These are phyloP conservation scores for Maudiozyma pseudohumilis DNA, from an alignment of 805 yeast species.

Conservation along the genomic window DNA sequence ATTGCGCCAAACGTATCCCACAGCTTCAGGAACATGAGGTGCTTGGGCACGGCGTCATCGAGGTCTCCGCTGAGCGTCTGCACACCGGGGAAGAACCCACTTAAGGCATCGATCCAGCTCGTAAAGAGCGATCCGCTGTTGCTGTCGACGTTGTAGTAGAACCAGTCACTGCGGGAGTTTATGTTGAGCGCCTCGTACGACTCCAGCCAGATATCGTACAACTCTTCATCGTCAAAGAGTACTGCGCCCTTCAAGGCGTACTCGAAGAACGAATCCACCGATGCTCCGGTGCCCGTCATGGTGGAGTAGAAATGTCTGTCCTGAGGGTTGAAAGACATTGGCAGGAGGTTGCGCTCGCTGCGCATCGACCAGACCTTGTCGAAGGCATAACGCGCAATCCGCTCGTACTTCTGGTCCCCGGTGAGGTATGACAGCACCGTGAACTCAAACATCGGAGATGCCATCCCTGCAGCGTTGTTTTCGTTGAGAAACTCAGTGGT, in stretches of 20 bases:
- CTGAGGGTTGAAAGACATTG: conserved; percentile 64
- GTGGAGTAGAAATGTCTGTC: conserved; percentile 46
- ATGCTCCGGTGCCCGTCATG: conserved; percentile 79
- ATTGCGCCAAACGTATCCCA: conserved; percentile 75
- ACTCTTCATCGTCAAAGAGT: conserved; percentile 51
- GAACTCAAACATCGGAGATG: conserved; percentile 74
- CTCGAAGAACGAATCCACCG: conserved; percentile 84
- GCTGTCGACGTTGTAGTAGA: conserved; percentile 47
- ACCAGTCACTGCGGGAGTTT: conserved; percentile 43
- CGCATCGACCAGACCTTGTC: conserved; percentile 62
- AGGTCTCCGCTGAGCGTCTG: conserved; percentile 72
- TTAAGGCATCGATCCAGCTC: conserved; percentile 74
- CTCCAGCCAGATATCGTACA: conserved; percentile 45
- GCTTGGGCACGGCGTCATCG: conserved; percentile 50
- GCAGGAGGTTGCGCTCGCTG: conserved; percentile 53
- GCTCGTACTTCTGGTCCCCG: conserved; percentile 61
- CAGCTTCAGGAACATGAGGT: conserved; percentile 55
- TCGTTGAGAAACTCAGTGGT: conserved; percentile 42
- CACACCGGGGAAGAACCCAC: conserved; percentile 85
- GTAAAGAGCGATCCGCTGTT: conserved; percentile 40
- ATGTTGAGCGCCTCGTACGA: conserved; percentile 50
- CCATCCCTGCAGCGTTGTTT: conserved; percentile 83
- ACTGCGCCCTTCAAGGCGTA: conserved; percentile 73
- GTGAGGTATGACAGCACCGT: conserved; percentile 66
- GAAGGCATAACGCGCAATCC: conserved; percentile 51